phyloP scores from a whole-genome alignment of 371 early-diverging fungal species.

The Apophysomyces trapeziformis region DNA sequence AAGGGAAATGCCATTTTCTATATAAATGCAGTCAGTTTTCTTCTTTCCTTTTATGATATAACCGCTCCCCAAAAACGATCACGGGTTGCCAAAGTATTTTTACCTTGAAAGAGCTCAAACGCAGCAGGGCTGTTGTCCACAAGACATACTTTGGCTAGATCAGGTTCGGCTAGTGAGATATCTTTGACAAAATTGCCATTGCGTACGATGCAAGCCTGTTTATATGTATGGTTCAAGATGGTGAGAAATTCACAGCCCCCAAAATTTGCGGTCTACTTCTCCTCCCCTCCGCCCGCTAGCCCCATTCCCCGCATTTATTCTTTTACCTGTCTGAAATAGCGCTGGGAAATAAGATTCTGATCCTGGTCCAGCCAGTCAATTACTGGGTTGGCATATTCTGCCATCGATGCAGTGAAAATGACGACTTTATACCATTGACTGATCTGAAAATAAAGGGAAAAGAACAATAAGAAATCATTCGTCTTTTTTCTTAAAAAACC shows the following conservation, averaged over 20 bases:
- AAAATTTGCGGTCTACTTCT: not conserved
- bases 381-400: constrained; percentile 98
- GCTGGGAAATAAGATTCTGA: constrained; percentile 72
- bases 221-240: not conserved
- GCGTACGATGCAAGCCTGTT: constrained; percentile 72
- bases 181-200: constrained; percentile 90
- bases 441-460: constrained; percentile 54
- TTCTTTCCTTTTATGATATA: not conserved
- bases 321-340: constrained; percentile 85
- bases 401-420: constrained; percentile 97
- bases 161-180: constrained; percentile 78
- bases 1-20: constrained; percentile 88
- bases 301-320: constrained; percentile 10
- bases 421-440: constrained; percentile 97
- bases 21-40: constrained; percentile 11
- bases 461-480: not conserved
- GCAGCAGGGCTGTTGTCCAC: constrained; percentile 92
- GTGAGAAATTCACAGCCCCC: constrained; percentile 3
- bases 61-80: constrained; percentile 5
- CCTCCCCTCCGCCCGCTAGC: not conserved
- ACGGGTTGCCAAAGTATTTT: constrained; percentile 6
- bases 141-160: constrained; percentile 86
- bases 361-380: constrained; percentile 92
- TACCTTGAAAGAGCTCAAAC: constrained; percentile 85
- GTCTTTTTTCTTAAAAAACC: not conserved